These are phyloP conservation scores for Fusarium duplospermum DNA, from an alignment of 2,329 filamentous ascomycete species.

Conservation along the genomic window DNA sequence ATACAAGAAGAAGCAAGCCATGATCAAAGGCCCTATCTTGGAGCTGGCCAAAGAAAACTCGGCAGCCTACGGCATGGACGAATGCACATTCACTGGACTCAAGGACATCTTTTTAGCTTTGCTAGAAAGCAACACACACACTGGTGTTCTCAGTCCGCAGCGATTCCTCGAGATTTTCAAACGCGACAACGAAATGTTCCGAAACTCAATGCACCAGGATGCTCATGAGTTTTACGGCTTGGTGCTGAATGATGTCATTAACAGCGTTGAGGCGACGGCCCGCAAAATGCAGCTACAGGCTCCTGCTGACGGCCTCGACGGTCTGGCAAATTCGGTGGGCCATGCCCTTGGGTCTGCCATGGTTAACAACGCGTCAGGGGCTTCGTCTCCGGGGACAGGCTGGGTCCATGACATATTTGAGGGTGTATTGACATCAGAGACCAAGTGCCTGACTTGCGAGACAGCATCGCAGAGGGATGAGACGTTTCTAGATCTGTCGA, in stretches of 20 bases:
- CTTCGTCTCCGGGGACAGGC: slow-evolving; percentile 73
- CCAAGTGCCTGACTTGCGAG: slow-evolving; percentile 95
- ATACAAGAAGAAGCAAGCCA: slow-evolving; percentile 96
- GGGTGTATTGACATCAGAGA: slow-evolving; percentile 93
- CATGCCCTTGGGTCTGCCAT: slow-evolving; percentile 49
- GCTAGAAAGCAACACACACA: slow-evolving; percentile 82
- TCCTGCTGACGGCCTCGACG: slow-evolving; percentile 45
- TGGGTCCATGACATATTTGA: slow-evolving; percentile 99
- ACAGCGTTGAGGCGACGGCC: slow-evolving; percentile 91
- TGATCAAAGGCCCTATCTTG: slow-evolving; percentile 87
- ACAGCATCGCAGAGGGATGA: slow-evolving; percentile 95
- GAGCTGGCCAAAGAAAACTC: slow-evolving; percentile 86
- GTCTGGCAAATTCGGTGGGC: slow-evolving; percentile 64
- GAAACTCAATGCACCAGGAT: slow-evolving; percentile 97
- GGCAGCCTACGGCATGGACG: slow-evolving; percentile 87
- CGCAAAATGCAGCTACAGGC: slow-evolving; percentile 64
- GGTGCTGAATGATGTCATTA: slow-evolving; percentile 94
- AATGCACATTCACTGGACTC: slow-evolving; percentile 92
- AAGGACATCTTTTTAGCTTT: slow-evolving; percentile 97
- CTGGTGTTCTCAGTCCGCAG: slow-evolving; percentile 90
- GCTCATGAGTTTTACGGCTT: slow-evolving; percentile 97
- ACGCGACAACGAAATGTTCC: slow-evolving; percentile 96
- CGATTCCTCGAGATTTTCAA: slow-evolving; percentile 95
- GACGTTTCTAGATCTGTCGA: slow-evolving; percentile 94
- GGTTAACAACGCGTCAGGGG: slow-evolving; percentile 53